These are phyloP conservation scores for Gnomoniopsis sp. DNA, from an alignment of 2,329 filamentous ascomycete genomes.

Conservation along the genomic window DNA sequence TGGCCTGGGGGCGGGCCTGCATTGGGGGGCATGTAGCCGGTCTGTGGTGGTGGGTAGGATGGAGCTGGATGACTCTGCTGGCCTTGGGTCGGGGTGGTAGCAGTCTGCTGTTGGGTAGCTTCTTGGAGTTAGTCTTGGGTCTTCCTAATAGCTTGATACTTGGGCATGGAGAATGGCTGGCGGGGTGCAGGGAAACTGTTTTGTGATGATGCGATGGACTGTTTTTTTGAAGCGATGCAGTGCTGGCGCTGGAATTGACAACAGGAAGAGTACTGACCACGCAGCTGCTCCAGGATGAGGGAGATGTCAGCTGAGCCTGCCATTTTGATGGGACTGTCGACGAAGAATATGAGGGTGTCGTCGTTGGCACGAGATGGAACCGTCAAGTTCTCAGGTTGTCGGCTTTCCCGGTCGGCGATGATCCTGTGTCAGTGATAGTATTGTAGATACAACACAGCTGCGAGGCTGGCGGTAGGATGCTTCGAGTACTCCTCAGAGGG, in stretches of 20 bases:
- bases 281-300: slow-evolving; percentile 17
- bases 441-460: too few relatives aligned
- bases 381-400: too few relatives aligned
- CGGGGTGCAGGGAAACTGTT: too few relatives aligned
- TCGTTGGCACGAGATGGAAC: too few relatives aligned
- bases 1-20: slow-evolving; percentile 3
- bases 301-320: slow-evolving; percentile 16
- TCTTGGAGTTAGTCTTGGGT: background rate
- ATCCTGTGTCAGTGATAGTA: background rate
- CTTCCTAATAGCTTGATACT: background rate
- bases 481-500: too few relatives aligned
- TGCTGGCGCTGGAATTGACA: background rate
- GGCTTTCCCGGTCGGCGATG: too few relatives aligned
- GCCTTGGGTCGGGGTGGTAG: slow-evolving; percentile 16
- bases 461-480: too few relatives aligned
- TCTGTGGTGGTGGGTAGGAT: slow-evolving; percentile 10
- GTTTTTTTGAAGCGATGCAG: too few relatives aligned
- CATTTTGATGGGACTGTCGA: slow-evolving; percentile 9
- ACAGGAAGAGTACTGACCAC: slow-evolving; percentile 9
- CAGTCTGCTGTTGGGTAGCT: slow-evolving; percentile 17
- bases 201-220: too few relatives aligned
- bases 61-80: slow-evolving; percentile 16
- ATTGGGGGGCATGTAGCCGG: slow-evolving; percentile 12
- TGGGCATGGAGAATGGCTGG: too few relatives aligned
- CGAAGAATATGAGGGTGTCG: too few relatives aligned